Base-by-base conservation (phyloP, 805 yeast species). In the Wickerhamiella alocasiicola region DNA sequence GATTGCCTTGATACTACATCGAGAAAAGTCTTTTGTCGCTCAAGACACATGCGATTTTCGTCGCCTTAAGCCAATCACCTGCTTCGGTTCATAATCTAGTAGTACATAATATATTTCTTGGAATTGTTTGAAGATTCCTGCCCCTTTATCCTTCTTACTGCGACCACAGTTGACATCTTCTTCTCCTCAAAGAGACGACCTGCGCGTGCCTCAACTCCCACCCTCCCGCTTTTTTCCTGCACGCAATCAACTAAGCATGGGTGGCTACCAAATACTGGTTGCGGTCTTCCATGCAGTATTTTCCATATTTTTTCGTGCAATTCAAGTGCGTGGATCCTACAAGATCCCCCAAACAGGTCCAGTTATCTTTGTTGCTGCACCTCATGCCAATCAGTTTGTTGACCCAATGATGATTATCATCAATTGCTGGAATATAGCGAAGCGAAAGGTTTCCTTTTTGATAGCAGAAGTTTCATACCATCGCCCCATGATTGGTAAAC, bases 311-410 rank as follows among this genome's bases (percentile, higher is more conserved):
- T 88, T 88, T 62, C 64, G 97, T 44, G 95, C 87, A 55, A 84
- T 88, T 47, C 70, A 83, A 40, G 76, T 91, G 3, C 70, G 97
- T 45, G 95, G 96, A 1, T 84, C 94, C 1, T 83, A 74, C 61
- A 71, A 71, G 35, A 68, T 74, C 38, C 80, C 81, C 11, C 66
- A 70, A 23, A 59, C 69, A 7, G 96, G 95, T 0, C 88, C 97
- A 0, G 78, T 85, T 6, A 79, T 88, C 41, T 78, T 91, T 47
- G 97, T 91, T 26, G 93, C 91, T 9, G 98, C 95, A 2, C 97
- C 97, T 1, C 98, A 88, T 63, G 94, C 95, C n/a, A 84, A 84
- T 59, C 95, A 85, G 61, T 87, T 87, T 55, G 84, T 87, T 25
- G 82, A 76, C 49, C 88, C 91, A 2, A 73, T 87, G 36, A 70